phyloP scores from a whole-genome alignment of 768 basidiomycete species.

The Boletus sp. region DNA sequence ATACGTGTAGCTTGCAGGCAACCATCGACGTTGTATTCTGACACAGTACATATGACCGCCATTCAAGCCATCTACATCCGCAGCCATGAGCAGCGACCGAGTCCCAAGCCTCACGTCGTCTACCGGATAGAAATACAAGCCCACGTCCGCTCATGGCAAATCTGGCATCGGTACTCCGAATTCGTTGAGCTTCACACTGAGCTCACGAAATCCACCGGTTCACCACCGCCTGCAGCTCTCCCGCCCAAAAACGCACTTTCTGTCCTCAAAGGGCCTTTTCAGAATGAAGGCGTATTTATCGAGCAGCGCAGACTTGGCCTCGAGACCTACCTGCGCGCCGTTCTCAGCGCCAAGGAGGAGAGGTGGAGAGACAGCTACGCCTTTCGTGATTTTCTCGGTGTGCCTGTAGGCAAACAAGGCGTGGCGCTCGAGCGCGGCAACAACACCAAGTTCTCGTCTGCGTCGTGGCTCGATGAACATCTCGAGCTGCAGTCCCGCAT shows the following conservation, averaged over 20 bases:
- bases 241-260: conserved; percentile 83
- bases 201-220: conserved; percentile 72
- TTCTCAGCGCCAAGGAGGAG: conserved; percentile 76
- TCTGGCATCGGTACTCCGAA: conserved; percentile 93
- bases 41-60: conserved; percentile 48
- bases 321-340: conserved; percentile 82
- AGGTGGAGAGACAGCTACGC: conserved; percentile 76
- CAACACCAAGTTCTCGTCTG: conserved; percentile 58
- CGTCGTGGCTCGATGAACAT: conserved; percentile 91
- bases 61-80: conserved; percentile 76
- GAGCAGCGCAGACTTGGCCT: conserved; percentile 77
- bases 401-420: conserved; percentile 62
- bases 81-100: conserved; percentile 60
- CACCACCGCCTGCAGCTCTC: conserved; percentile 73
- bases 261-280: conserved; percentile 53
- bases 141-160: conserved; percentile 87
- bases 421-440: conserved; percentile 22
- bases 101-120: conserved; percentile 76
- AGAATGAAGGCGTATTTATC: conserved; percentile 53
- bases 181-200: conserved; percentile 85
- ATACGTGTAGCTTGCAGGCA: background rate
- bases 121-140: conserved; percentile 84
- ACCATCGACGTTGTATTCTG: conserved; percentile 3
- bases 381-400: conserved; percentile 85
- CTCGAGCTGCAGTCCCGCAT: conserved; percentile 69